These are phyloP conservation scores for Pinguiococcus pyrenoidosus DNA, from an alignment of 108 stramenopile species.

Conservation along the genomic window DNA sequence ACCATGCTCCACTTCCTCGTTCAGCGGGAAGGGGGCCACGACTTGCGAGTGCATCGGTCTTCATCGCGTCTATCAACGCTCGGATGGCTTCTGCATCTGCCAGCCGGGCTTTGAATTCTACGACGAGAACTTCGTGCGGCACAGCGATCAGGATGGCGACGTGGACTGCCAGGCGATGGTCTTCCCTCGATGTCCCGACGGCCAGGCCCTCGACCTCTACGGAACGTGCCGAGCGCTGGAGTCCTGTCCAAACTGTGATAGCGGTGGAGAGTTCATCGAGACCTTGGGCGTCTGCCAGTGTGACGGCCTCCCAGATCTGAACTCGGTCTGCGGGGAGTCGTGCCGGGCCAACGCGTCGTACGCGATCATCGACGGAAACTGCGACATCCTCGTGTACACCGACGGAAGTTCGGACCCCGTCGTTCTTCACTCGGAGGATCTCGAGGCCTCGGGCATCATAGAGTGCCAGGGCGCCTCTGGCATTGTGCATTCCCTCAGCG, in stretches of 20 bases:
- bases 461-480: background rate
- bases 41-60: conserved; percentile 38
- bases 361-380: conserved; percentile 15
- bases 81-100: conserved; percentile 45
- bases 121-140: conserved; percentile 16
- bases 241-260: too few species aligned
- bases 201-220: conserved; percentile 16
- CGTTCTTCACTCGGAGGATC: background rate
- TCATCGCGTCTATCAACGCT: conserved; percentile 40
- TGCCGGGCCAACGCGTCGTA: conserved; percentile 19
- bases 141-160: conserved; percentile 10
- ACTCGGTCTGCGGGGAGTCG: conserved; percentile 24
- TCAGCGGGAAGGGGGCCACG: conserved; percentile 8
- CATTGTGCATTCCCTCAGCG: background rate
- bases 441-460: background rate
- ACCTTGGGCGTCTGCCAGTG: conserved; percentile 44
- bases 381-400: conserved; percentile 13
- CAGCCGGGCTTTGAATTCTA: conserved; percentile 43
- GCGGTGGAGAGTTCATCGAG: conserved; percentile 17
- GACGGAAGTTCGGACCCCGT: too few species aligned
- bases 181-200: conserved; percentile 29
- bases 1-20: conserved; percentile 31
- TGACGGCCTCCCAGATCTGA: conserved; percentile 18
- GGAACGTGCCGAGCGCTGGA: conserved; percentile 22
- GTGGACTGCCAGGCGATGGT: conserved; percentile 51